Evolutionary conservation across 345 rosid species (phyloP), one percentile per base, ranked within the genome.

Genomic region (Melaleuca quinquenervia): DNA sequence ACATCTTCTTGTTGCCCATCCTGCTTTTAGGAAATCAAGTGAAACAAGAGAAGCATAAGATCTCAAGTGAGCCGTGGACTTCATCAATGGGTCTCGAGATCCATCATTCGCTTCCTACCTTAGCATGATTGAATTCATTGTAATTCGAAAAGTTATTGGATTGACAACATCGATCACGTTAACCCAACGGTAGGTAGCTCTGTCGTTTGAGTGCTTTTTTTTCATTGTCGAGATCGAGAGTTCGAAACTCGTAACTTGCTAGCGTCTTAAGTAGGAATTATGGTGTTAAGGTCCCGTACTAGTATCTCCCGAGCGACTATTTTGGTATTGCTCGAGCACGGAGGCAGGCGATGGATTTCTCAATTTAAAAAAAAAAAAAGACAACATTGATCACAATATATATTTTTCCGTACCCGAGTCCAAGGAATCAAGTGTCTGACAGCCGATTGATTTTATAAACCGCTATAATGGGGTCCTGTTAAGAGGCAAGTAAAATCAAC

Each of bases 1-100:
- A 7, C 24, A 2, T 12, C 32, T n/a, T 1, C 3, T 13, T 0
- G 8, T n/a, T 7, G 41, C 5, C 22, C 22, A n/a, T n/a, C 12
- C 11, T 64, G 8, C 13, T 32, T 64, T 64, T 0, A 2, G 10
- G 8, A 16, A 32, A 64, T 4, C 6, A 6, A 32, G 78, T 0
- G 0, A 64, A 64, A 16, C 12, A 5, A 16, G 24, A 16, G 45
- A 64, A 45, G 8, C 24, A 3, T 24, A n/a, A n/a, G 0, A 32
- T 36, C 1, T 32, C 6, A 2, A 64, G 3, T 4, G 45, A 64
- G 44, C 8, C 6, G 0, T 15, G 16, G 12, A 20, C 3, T 8
- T 21, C 22, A 52, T 18, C 1, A 21, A 52, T 6, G 22, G 3
- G 18, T 58, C 8, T 58, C 8, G 9, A n/a, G 11, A 64, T 64